These are phyloP conservation scores for Didymella lethalis DNA, from an alignment of 2,329 filamentous ascomycete genomes.

Conservation along the genomic window DNA sequence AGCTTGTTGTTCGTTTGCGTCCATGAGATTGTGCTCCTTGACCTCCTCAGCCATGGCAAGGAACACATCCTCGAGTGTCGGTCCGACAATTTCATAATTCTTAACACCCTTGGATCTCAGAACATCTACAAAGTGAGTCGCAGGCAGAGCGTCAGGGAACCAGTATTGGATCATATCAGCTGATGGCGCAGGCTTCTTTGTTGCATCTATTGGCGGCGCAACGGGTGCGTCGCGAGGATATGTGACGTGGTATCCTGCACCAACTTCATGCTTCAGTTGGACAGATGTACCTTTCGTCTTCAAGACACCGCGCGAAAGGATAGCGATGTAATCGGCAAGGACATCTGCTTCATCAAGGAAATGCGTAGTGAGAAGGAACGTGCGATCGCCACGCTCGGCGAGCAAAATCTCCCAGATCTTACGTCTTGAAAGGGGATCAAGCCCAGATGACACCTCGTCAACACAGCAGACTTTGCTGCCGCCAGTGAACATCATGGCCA, in stretches of 20 bases:
- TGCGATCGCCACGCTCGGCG: constrained; percentile 80
- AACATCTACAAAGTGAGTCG: constrained; percentile 73
- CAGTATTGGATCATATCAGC: constrained; percentile 77
- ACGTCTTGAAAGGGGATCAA: constrained; percentile 83
- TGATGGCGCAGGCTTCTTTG: constrained; percentile 54
- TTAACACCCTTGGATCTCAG: constrained; percentile 72
- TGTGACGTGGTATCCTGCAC: constrained; percentile 80
- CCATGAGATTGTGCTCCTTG: constrained; percentile 58
- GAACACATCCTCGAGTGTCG: constrained; percentile 93
- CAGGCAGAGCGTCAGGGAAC: constrained; percentile 72
- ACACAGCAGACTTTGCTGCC: constrained; percentile 88
- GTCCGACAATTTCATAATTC: constrained; percentile 86
- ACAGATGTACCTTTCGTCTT: constrained; percentile 86
- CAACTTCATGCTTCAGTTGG: constrained; percentile 81
- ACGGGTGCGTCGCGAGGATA: constrained; percentile 53
- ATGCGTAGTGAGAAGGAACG: constrained; percentile 88
- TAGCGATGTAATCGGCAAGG: constrained; percentile 85
- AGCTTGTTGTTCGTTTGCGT: constrained; percentile 31
- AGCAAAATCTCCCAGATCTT: constrained; percentile 96
- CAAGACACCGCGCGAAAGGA: constrained; percentile 83
- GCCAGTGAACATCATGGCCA: constrained; percentile 95
- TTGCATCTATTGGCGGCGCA: constrained; percentile 55
- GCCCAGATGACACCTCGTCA: constrained; percentile 87
- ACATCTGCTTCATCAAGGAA: constrained; percentile 94
- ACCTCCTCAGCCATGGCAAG: constrained; percentile 84